phyloP scores from a whole-genome alignment of 257 asterid species.

The Eucommia ulmoides region DNA sequence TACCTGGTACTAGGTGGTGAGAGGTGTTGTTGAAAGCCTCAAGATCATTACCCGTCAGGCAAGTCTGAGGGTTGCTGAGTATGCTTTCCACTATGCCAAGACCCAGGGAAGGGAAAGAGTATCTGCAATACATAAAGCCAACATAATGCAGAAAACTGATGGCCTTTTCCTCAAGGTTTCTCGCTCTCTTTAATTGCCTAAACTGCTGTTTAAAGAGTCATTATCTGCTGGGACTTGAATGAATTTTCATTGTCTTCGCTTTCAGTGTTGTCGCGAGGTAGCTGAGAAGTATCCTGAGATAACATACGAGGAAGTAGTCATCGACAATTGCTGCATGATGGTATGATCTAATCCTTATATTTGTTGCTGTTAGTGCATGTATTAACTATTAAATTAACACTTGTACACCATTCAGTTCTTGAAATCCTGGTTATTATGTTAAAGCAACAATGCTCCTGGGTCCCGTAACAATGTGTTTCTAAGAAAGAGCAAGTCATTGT shows the following conservation, averaged over 20 bases:
- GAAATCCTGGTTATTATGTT: no score
- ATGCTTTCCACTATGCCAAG: constrained; percentile 1
- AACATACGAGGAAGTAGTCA: constrained; percentile 1
- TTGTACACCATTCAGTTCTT: no score
- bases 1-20: neutral
- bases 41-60: constrained; percentile 4
- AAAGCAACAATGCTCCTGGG: no score
- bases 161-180: neutral
- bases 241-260: neutral
- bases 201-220: neutral
- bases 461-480: no score
- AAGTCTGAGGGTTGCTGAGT: constrained; percentile 4
- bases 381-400: no score
- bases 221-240: no score
- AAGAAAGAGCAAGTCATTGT: no score
- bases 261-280: constrained; percentile 4
- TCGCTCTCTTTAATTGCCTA: neutral
- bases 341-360: no score
- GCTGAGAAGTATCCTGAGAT: constrained; percentile 3
- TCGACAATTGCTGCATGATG: constrained; percentile 1
- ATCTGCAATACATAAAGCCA: neutral
- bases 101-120: constrained; percentile 1
- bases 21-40: constrained; percentile 2
- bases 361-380: no score
- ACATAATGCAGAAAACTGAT: constrained; percentile 3